Evolutionary conservation across 768 basidiomycete species (phyloP).

Genomic region (Pulveroboletus sp.): DNA sequence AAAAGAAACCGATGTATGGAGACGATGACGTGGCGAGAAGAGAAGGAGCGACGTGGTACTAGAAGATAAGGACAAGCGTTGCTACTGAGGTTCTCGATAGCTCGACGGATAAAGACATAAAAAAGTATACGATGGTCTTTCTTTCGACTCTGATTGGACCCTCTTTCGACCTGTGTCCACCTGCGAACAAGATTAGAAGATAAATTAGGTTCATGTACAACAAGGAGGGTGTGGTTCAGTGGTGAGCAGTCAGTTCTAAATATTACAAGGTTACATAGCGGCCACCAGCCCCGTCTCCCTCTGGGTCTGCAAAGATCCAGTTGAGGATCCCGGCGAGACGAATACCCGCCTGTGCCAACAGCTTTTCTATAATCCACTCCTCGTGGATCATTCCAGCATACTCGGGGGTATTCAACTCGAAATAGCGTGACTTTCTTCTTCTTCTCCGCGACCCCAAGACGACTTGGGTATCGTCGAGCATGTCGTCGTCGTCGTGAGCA

Average conservation of each 20-base stretch:
- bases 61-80: not conserved
- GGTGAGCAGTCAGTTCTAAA: not conserved
- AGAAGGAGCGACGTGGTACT: not conserved
- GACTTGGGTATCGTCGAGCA: not conserved
- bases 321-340: constrained; percentile 83
- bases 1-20: not conserved
- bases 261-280: constrained; percentile 4
- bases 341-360: constrained; percentile 79
- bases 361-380: constrained; percentile 69
- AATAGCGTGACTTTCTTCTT: constrained; percentile 28
- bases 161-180: not conserved
- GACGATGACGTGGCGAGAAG: not conserved
- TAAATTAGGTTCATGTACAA: not conserved
- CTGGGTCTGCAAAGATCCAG: constrained; percentile 46
- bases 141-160: too few relatives aligned
- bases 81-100: not conserved
- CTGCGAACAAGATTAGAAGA: too few relatives aligned
- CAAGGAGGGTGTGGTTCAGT: not conserved
- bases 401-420: constrained; percentile 77
- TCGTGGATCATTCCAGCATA: constrained; percentile 69
- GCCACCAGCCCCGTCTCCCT: not conserved
- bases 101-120: not conserved
- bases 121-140: not conserved
- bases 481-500: not conserved
- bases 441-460: constrained; percentile 5